A percentile compares a stretch with the other conserved stretches of the same genome.
Conservation (phyloP, 768 basidiomycete species). For the Termitomyces eurrhizus region DNA sequence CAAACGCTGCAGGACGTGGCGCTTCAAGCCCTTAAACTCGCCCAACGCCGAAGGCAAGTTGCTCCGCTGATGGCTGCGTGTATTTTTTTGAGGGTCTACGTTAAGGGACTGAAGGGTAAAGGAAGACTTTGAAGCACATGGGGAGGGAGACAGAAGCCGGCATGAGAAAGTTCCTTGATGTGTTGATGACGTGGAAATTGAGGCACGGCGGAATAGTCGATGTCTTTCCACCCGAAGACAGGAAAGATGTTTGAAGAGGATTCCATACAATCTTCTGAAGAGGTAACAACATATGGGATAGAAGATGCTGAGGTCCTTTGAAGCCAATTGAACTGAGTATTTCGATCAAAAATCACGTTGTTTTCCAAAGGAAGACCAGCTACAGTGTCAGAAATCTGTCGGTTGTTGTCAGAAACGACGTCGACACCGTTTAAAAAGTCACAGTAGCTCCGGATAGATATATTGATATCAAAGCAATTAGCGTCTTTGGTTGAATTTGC, state of each 20-base stretch:
- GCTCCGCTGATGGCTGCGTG: background rate
- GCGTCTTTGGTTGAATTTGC: background rate
- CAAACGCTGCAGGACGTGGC: background rate
- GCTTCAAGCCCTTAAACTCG: background rate
- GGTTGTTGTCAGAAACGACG: background rate
- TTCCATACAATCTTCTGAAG: background rate
- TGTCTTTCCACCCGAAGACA: background rate
- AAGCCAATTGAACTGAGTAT: background rate
- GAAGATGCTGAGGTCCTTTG: no score
- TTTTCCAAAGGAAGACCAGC: background rate
- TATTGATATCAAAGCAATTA: background rate
- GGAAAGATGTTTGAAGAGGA: background rate
- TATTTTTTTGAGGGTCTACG: background rate
- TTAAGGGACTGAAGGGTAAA: background rate
- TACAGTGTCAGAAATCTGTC: background rate
- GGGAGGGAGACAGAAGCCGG: no score
- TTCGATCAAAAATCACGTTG: background rate
- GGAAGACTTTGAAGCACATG: background rate
- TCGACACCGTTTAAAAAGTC: background rate
- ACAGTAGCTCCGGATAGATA: background rate
- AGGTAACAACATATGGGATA: no score
- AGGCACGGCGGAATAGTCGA: no score
- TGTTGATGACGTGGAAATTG: no score
- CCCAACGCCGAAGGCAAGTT: background rate
- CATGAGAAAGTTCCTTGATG: background rate